Conservation (phyloP, 1,284 basidiomycete species). For the Tilletiopsis washingtonensis region DNA sequence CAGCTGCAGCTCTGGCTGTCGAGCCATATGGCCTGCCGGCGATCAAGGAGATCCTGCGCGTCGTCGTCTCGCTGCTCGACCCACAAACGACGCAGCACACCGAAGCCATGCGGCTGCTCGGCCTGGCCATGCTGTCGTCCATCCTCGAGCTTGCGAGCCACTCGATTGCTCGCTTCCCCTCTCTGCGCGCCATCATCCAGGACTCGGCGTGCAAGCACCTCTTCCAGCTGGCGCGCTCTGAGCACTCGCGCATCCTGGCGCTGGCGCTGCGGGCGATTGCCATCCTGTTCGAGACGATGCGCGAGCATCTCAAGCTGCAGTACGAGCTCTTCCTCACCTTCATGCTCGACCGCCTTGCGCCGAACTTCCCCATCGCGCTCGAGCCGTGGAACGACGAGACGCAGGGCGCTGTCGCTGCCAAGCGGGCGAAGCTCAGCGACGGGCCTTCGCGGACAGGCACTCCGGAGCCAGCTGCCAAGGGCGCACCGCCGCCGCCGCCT, state of each 20-base stretch:
- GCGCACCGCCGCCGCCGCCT: conserved; percentile 50
- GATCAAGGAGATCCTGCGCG: conserved; percentile 82
- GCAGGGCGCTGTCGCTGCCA: no score
- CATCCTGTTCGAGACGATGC: conserved; percentile 80
- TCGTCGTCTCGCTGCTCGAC: conserved; percentile 88
- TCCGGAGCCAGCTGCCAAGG: no score
- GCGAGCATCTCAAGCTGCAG: conserved; percentile 83
- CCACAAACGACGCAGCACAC: conserved; percentile 91
- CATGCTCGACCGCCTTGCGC: conserved; percentile 74
- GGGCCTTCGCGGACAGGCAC: no score
- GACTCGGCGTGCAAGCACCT: conserved; percentile 93
- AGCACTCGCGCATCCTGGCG: conserved; percentile 71
- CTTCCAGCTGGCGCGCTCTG: conserved; percentile 62
- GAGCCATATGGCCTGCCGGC: conserved; percentile 77
- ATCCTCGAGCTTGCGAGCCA: conserved; percentile 77
- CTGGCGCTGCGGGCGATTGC: conserved; percentile 75
- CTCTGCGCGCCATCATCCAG: conserved; percentile 63
- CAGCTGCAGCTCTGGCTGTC: conserved; percentile 5
- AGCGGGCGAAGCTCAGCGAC: not conserved
- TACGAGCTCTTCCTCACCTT: conserved; percentile 91
- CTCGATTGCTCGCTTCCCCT: conserved; percentile 60
- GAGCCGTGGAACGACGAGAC: conserved; percentile 46
- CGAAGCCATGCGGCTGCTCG: conserved; percentile 85
- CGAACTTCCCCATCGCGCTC: conserved; percentile 35
- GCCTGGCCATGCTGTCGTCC: conserved; percentile 78